Conservation (phyloP, 2,329 filamentous ascomycete genomes). For the Trichoderma sp. region DNA sequence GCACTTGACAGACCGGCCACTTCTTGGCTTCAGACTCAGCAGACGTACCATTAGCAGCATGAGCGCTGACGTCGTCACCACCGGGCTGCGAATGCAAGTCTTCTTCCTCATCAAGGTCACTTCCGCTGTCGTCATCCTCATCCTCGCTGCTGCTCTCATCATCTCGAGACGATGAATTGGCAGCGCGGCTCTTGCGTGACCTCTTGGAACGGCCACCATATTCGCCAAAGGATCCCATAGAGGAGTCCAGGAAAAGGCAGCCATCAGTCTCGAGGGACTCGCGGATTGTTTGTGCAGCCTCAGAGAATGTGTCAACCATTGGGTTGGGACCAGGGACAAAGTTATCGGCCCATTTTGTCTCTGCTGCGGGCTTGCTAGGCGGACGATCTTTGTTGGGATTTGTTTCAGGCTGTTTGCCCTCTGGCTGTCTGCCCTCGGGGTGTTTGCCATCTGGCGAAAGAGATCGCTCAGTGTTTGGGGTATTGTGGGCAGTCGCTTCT, state of each 20-base stretch:
- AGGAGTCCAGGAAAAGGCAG: slow-evolving; percentile 41
- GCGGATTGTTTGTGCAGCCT: slow-evolving; percentile 50
- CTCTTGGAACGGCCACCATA: slow-evolving; percentile 11
- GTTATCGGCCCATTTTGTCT: slow-evolving; percentile 26
- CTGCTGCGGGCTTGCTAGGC: background rate
- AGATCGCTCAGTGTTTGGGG: background rate
- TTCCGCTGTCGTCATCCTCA: slow-evolving; percentile 2
- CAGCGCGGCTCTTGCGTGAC: background rate
- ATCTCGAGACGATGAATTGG: slow-evolving; percentile 10
- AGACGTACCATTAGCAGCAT: background rate
- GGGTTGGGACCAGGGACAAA: slow-evolving; percentile 26
- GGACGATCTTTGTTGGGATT: slow-evolving; percentile 3
- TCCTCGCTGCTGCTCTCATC: slow-evolving; percentile 34
- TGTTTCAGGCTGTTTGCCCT: slow-evolving; percentile 3
- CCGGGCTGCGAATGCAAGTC: background rate
- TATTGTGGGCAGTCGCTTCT: background rate
- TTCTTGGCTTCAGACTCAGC: slow-evolving; percentile 19
- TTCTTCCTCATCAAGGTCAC: background rate
- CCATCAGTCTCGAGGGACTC: slow-evolving; percentile 49
- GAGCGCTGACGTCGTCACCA: background rate
- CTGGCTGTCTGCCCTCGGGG: slow-evolving; percentile 7
- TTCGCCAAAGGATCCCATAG: slow-evolving; percentile 36
- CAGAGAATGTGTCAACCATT: slow-evolving; percentile 27
- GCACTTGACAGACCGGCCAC: slow-evolving; percentile 38
- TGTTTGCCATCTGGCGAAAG: slow-evolving; percentile 11